Evolutionary conservation across 495 filamentous ascomycete genomes (phyloP).

Genomic region (Talaromyces nanjingensis): DNA sequence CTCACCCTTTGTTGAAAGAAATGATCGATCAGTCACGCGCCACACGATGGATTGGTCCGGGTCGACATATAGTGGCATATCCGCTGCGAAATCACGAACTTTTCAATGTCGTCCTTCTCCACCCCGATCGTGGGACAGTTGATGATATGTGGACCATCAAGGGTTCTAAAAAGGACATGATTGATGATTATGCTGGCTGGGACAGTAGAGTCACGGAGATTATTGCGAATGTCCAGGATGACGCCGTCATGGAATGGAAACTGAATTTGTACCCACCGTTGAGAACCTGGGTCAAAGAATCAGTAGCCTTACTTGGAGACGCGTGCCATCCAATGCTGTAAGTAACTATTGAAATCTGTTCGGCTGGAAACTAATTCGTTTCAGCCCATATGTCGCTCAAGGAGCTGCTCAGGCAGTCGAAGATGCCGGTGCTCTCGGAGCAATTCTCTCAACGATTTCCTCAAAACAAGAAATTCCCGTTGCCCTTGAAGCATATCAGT

Average conservation of each 20-base stretch:
- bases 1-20: conserved; percentile 25
- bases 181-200: conserved; percentile 35
- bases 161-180: conserved; percentile 35
- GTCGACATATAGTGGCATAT: conserved; percentile 37
- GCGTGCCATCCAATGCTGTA: conserved; percentile 61
- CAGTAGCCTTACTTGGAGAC: conserved; percentile 59
- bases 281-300: conserved; percentile 48
- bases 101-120: conserved; percentile 37
- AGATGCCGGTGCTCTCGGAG: conserved; percentile 47
- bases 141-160: conserved; percentile 39
- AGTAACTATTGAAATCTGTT: conserved; percentile 1
- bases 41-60: conserved; percentile 38
- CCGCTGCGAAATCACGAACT: conserved; percentile 36
- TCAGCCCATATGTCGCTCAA: conserved; percentile 40
- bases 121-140: conserved; percentile 29
- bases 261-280: conserved; percentile 51
- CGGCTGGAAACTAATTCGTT: neutral
- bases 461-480: conserved; percentile 29
- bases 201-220: conserved; percentile 28
- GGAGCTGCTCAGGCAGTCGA: conserved; percentile 49
- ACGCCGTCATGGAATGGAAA: conserved; percentile 58
- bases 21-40: conserved; percentile 32
- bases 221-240: conserved; percentile 33
- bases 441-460: conserved; percentile 35
- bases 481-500: conserved; percentile 41